phyloP scores from a whole-genome alignment of 352 stramenopile genomes.

The Globisporangium abappressorium region DNA sequence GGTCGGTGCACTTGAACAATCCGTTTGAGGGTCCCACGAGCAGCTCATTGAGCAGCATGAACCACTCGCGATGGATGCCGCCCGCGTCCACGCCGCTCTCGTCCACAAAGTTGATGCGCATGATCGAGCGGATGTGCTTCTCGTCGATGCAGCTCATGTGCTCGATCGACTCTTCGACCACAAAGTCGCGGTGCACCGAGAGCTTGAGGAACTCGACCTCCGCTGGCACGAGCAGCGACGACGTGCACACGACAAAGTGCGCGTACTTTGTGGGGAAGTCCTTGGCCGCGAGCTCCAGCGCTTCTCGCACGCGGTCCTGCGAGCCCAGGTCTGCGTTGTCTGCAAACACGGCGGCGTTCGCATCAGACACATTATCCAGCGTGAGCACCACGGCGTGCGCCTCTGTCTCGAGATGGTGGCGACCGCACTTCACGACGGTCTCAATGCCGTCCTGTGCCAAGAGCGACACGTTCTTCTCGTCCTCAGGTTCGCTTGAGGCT shows the following conservation, averaged over 20 bases:
- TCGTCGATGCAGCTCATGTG: conserved; percentile 56
- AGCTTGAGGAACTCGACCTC: conserved; percentile 51
- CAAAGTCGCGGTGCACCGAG: conserved; percentile 43
- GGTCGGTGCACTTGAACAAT: conserved; percentile 42
- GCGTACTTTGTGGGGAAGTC: conserved; percentile 56
- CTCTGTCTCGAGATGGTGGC: not conserved
- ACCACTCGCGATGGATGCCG: conserved; percentile 78
- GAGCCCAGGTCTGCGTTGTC: not conserved
- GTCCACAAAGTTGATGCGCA: conserved; percentile 70
- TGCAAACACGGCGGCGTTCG: not conserved
- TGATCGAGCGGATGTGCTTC: conserved; percentile 50
- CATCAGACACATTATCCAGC: not conserved
- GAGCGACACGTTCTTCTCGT: not conserved
- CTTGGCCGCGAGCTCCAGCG: conserved; percentile 26
- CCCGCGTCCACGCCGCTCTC: conserved; percentile 75
- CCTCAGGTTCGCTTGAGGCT: not conserved
- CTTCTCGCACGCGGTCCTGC: conserved; percentile 16
- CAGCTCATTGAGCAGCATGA: conserved; percentile 54
- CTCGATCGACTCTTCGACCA: conserved; percentile 72
- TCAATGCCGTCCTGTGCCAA: not conserved
- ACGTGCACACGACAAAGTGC: conserved; percentile 40
- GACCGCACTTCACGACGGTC: conserved; percentile 5
- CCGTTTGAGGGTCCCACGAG: conserved; percentile 31
- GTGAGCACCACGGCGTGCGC: not conserved
- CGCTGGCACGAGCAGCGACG: conserved; percentile 35